Percentiles rank a stretch among this genome's conserved stretches.
phyloP scores from a whole-genome alignment of 441 rosid genomes.

The Eutrema salsugineum region DNA sequence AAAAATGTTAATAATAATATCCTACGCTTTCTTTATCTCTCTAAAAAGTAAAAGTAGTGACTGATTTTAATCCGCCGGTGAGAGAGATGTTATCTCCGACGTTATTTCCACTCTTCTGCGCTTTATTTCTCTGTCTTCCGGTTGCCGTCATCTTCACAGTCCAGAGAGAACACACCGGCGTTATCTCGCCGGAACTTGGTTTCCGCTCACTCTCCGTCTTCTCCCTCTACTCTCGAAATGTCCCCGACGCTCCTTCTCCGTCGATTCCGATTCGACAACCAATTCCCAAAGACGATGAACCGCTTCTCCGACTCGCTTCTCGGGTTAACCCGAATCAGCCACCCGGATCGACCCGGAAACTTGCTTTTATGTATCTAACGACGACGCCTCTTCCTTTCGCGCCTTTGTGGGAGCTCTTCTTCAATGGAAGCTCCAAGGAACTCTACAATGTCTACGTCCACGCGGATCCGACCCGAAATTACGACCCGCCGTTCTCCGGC shows the following conservation, averaged over 20 bases:
- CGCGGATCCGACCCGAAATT: constrained; percentile 48
- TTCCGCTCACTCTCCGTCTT: constrained; percentile 26
- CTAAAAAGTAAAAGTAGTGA: constrained; percentile 15
- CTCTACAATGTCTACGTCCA: constrained; percentile 66
- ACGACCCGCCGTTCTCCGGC: constrained; percentile 47
- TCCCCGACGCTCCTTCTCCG: constrained; percentile 12
- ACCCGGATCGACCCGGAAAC: constrained; percentile 38
- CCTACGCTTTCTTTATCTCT: constrained; percentile 3
- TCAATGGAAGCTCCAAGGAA: constrained; percentile 31
- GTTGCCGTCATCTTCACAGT: constrained; percentile 51
- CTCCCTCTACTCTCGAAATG: constrained; percentile 21
- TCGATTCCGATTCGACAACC: constrained; percentile 7
- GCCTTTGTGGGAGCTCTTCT: constrained; percentile 61
- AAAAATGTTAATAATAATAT: neutral
- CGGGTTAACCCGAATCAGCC: constrained; percentile 37
- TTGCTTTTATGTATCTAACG: constrained; percentile 70
- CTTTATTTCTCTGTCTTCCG: constrained; percentile 58
- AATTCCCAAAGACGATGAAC: constrained; percentile 41
- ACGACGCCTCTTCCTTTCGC: constrained; percentile 64
- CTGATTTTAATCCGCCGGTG: neutral
- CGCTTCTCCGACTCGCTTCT: constrained; percentile 44
- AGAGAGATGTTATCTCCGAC: constrained; percentile 53
- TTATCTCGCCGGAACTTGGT: constrained; percentile 20
- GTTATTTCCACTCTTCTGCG: constrained; percentile 53
- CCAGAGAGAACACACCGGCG: constrained; percentile 25